phyloP scores from a whole-genome alignment of 768 basidiomycete genomes.

The Suillus luteus region DNA sequence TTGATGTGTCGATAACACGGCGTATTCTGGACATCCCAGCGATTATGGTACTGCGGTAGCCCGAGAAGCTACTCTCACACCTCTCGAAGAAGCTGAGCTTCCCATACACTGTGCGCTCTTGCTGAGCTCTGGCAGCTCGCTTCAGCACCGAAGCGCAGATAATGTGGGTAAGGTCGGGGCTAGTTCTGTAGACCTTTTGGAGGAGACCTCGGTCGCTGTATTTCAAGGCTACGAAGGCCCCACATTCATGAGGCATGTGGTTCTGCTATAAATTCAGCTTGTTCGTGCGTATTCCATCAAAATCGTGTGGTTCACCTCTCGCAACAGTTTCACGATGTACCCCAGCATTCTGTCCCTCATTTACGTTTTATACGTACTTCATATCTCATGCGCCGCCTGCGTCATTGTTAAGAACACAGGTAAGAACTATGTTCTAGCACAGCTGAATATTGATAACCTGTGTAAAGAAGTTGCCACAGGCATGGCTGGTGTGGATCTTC shows the following conservation, averaged over 20 bases:
- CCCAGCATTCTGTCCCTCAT: background rate
- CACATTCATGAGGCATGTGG: background rate
- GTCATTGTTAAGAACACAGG: background rate
- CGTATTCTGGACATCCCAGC: slow-evolving; percentile 6
- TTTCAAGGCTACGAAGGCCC: slow-evolving; percentile 1
- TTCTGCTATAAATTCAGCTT: slow-evolving; percentile 3
- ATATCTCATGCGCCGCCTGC: background rate
- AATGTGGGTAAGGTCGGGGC: background rate
- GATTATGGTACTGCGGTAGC: slow-evolving; percentile 10
- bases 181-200: background rate
- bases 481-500: background rate
- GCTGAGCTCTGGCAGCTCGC: slow-evolving; percentile 4
- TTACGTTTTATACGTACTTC: background rate
- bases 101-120: background rate
- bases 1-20: slow-evolving; percentile 7
- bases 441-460: background rate
- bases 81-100: slow-evolving; percentile 3
- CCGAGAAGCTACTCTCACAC: slow-evolving; percentile 7
- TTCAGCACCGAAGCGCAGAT: background rate
- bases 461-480: background rate
- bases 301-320: background rate
- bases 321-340: background rate
- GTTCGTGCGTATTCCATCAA: background rate
- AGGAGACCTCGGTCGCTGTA: background rate
- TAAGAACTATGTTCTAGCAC: background rate